Conservation (phyloP, 306 rosid genomes). For the Argentina anserina region DNA sequence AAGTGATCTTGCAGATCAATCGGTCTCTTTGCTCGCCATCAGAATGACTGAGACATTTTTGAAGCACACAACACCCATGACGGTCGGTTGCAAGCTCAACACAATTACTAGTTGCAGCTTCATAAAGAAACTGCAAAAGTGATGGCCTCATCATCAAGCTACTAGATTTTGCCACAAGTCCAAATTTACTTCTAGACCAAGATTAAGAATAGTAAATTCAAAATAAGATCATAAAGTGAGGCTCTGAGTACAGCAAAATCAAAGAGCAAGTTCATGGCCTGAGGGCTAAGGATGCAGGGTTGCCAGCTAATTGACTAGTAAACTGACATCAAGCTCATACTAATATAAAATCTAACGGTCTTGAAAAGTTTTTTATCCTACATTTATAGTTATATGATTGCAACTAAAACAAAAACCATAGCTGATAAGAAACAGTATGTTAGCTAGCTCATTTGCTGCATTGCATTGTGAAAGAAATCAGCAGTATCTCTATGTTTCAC, state of each 20-base stretch:
- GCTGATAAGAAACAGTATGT: not conserved
- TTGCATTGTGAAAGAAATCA: not conserved
- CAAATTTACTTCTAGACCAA: not conserved
- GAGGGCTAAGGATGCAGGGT: not conserved
- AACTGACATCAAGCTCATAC: not conserved
- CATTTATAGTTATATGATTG: not conserved
- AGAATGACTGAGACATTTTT: constrained; percentile 46
- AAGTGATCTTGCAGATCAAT: constrained; percentile 38
- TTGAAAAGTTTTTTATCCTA: constrained; percentile 1
- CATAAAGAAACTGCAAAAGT: constrained; percentile 45
- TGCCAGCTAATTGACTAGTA: not conserved
- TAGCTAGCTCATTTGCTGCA: not conserved
- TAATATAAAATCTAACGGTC: not conserved
- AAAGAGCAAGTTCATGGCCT: not conserved
- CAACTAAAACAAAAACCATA: not conserved
- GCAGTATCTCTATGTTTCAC: constrained; percentile 26
- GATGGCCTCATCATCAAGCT: constrained; percentile 2
- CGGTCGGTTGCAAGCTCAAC: constrained; percentile 54
- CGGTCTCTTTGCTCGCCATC: constrained; percentile 31
- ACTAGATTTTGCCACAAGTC: not conserved
- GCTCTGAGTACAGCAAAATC: not conserved
- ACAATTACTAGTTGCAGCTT: constrained; percentile 46
- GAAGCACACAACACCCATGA: constrained; percentile 64
- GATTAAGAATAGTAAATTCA: not conserved
- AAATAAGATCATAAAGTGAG: not conserved